These are phyloP conservation scores for Trichosporon coremiiforme DNA, from an alignment of 1,284 basidiomycete genomes.

Conservation along the genomic window DNA sequence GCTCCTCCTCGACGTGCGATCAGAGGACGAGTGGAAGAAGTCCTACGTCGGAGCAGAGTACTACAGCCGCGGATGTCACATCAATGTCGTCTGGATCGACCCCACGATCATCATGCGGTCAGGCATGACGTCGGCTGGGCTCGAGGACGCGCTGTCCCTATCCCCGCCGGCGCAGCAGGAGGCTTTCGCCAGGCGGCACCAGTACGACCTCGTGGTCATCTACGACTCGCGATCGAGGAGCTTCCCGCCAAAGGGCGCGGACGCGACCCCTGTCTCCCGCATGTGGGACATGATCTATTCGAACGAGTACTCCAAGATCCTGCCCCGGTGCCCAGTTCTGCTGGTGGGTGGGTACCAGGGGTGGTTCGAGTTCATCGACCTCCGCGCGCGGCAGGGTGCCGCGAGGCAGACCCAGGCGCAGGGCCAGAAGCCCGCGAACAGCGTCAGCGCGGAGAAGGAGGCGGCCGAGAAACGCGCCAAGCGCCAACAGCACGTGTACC, in stretches of 20 bases:
- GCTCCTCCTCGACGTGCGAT: slow-evolving; percentile 79
- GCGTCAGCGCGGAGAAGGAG: slow-evolving; percentile 4
- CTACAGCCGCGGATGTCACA: slow-evolving; percentile 53
- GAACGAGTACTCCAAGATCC: slow-evolving; percentile 68
- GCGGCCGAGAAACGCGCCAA: slow-evolving; percentile 25
- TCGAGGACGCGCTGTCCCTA: slow-evolving; percentile 76
- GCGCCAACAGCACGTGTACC: slow-evolving; percentile 48
- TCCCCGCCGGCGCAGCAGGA: slow-evolving; percentile 70
- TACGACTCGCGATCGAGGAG: slow-evolving; percentile 74
- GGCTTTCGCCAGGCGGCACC: slow-evolving; percentile 76
- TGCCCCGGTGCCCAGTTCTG: slow-evolving; percentile 78
- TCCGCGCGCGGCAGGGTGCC: slow-evolving; percentile 21
- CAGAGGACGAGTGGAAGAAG: slow-evolving; percentile 71
- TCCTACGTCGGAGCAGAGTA: slow-evolving; percentile 69
- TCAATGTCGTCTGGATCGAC: slow-evolving; percentile 75
- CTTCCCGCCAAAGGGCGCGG: slow-evolving; percentile 59
- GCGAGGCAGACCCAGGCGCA: not conserved
- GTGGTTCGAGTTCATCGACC: slow-evolving; percentile 69
- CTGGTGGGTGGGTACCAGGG: slow-evolving; percentile 82
- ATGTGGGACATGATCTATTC: slow-evolving; percentile 73
- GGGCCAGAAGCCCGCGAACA: slow-evolving; percentile 24
- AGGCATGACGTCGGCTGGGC: slow-evolving; percentile 66
- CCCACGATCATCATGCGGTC: slow-evolving; percentile 69
- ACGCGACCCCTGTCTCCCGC: slow-evolving; percentile 62
- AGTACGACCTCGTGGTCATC: slow-evolving; percentile 86